Evolutionary conservation across 2,329 filamentous ascomycete genomes (phyloP).

Genomic region (Stemphylium beticola): DNA sequence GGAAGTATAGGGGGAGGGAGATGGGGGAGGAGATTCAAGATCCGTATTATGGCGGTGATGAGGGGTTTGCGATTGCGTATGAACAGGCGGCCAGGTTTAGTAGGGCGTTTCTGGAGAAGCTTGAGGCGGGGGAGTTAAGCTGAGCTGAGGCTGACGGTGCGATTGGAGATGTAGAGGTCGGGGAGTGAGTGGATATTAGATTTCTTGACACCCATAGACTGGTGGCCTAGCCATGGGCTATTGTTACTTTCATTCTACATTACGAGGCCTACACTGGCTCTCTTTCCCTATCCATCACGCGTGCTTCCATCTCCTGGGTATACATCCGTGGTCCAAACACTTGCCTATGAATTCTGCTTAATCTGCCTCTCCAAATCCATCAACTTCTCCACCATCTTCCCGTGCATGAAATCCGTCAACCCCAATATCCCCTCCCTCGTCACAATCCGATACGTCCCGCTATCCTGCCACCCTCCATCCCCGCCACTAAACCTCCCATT

Average conservation of each 20-base stretch:
- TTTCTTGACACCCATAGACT: conserved; percentile 30
- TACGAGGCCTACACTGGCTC: neutral
- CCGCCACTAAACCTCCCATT: conserved; percentile 62
- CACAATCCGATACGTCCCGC: conserved; percentile 66
- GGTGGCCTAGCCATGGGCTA: neutral
- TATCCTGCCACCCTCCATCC: conserved; percentile 65
- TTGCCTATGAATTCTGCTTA: conserved; percentile 20
- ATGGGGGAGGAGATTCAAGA: conserved; percentile 58
- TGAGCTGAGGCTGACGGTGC: conserved; percentile 10
- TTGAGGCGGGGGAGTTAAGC: conserved; percentile 48
- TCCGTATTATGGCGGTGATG: conserved; percentile 76
- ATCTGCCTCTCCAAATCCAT: conserved; percentile 29
- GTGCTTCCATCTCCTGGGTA: neutral
- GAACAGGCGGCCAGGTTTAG: conserved; percentile 82
- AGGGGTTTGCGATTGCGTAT: conserved; percentile 62
- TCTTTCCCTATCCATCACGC: neutral
- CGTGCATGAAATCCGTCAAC: conserved; percentile 31
- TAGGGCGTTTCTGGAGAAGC: conserved; percentile 73
- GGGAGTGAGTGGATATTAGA: neutral
- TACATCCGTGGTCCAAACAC: neutral
- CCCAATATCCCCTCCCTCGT: conserved; percentile 63
- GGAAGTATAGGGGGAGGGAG: conserved; percentile 14
- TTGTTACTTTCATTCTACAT: neutral
- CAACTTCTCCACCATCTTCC: conserved; percentile 28
- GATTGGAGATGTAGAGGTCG: neutral